Percentiles rank a stretch among this genome's conserved stretches.
phyloP scores from a whole-genome alignment of 2,329 filamentous ascomycete genomes.

The Seiridium unicorne region DNA sequence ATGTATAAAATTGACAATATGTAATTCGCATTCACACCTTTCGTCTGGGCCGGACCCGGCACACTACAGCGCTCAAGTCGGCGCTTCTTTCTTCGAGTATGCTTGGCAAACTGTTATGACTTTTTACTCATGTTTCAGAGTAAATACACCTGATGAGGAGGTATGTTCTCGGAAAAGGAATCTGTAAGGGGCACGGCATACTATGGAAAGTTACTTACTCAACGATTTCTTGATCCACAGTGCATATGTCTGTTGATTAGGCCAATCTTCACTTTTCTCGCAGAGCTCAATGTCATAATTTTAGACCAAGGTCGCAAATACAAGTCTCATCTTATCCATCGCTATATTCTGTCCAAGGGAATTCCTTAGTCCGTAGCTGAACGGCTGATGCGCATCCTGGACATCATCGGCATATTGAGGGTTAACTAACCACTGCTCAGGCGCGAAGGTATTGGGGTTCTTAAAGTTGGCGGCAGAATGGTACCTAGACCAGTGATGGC shows the following conservation, averaged over 20 bases:
- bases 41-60: no score
- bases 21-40: no score
- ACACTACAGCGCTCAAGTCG: no score
- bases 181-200: no score
- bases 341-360: conserved; percentile 18
- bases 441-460: conserved; percentile 15
- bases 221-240: conserved; percentile 15
- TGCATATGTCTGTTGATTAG: conserved; percentile 13
- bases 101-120: no score
- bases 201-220: neutral
- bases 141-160: no score
- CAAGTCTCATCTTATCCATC: conserved; percentile 14
- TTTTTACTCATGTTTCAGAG: no score
- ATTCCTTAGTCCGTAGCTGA: conserved; percentile 16
- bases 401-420: conserved; percentile 9
- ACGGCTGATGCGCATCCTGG: conserved; percentile 17
- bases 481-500: conserved; percentile 17
- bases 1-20: no score
- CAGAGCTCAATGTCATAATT: conserved; percentile 14
- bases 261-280: conserved; percentile 12
- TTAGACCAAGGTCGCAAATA: conserved; percentile 12
- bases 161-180: no score
- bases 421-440: conserved; percentile 18
- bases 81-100: no score
- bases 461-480: conserved; percentile 9